These are phyloP conservation scores for Fusarium temperatum DNA, from an alignment of 2,329 filamentous ascomycete species.

Conservation along the genomic window DNA sequence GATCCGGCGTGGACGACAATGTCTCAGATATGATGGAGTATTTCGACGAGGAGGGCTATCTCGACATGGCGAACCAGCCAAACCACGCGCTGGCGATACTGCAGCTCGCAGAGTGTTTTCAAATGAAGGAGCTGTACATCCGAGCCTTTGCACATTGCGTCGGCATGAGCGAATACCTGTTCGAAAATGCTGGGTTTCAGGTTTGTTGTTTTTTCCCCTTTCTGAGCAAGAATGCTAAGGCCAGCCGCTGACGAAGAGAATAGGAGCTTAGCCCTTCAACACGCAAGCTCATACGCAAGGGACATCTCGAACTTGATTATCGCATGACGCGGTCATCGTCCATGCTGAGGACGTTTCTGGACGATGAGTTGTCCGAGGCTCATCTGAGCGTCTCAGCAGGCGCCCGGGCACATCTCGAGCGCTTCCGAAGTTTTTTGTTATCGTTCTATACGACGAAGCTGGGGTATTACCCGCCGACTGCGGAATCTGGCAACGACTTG, in stretches of 20 bases:
- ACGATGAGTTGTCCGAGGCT: constrained; percentile 73
- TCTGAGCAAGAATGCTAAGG: not conserved
- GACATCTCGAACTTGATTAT: constrained; percentile 71
- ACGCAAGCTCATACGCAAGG: constrained; percentile 70
- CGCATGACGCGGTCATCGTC: constrained; percentile 66
- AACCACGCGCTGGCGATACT: constrained; percentile 75
- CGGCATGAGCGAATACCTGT: constrained; percentile 74
- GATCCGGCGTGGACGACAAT: constrained; percentile 64
- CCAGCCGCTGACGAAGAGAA: constrained; percentile 34
- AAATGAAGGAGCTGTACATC: constrained; percentile 71
- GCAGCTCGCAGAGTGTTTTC: constrained; percentile 72
- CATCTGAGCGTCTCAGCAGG: constrained; percentile 70
- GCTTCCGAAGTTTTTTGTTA: constrained; percentile 75
- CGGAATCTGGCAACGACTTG: constrained; percentile 47
- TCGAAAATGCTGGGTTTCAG: constrained; percentile 66
- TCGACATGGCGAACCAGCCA: constrained; percentile 71
- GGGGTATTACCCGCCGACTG: constrained; percentile 75
- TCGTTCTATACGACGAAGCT: constrained; percentile 73
- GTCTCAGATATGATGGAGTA: constrained; percentile 70
- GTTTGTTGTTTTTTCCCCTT: constrained; percentile 52
- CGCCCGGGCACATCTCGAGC: constrained; percentile 73
- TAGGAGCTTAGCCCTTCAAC: constrained; percentile 63
- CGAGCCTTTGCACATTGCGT: constrained; percentile 81
- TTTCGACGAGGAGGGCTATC: constrained; percentile 74
- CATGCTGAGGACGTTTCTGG: constrained; percentile 73